Evolutionary conservation across 108 stramenopile genomes (phyloP).

Genomic region (Nannochloropsis gaditana): DNA sequence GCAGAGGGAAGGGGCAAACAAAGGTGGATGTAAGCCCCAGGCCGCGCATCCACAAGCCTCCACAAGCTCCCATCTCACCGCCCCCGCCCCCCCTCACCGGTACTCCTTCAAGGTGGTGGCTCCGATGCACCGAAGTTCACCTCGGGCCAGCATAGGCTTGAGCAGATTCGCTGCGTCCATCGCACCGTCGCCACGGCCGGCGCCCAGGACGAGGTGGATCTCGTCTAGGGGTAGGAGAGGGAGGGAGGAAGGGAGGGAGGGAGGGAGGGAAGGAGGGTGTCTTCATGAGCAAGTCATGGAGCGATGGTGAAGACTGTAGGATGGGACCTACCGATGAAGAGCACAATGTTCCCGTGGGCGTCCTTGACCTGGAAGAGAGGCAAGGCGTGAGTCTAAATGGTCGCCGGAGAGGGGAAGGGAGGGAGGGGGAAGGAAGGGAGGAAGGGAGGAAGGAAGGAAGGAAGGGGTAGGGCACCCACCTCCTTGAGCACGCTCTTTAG

Average conservation of each 20-base stretch:
- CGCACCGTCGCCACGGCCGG: conserved; percentile 75
- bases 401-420: background rate
- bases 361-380: conserved; percentile 44
- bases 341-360: conserved; percentile 74
- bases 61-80: conserved; percentile 68
- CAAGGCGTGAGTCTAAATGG: background rate
- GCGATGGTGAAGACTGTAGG: background rate
- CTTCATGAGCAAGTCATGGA: background rate
- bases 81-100: conserved; percentile 46
- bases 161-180: conserved; percentile 97
- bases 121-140: conserved; percentile 91
- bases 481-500: conserved; percentile 89
- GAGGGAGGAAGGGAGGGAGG: background rate
- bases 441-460: background rate
- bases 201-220: conserved; percentile 88
- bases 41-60: background rate
- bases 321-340: conserved; percentile 63
- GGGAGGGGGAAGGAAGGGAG: background rate
- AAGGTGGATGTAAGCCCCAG: background rate
- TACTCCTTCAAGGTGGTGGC: conserved; percentile 95
- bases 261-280: background rate
- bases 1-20: conserved; percentile 59
- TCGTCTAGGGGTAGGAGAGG: conserved; percentile 60
- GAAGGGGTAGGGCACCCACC: conserved; percentile 38
- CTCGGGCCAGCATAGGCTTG: conserved; percentile 92